Percentiles rank a stretch among this genome's conserved stretches.
These are phyloP conservation scores for Aspergillus ruber DNA, from an alignment of 2,329 filamentous ascomycete genomes.

Conservation along the genomic window DNA sequence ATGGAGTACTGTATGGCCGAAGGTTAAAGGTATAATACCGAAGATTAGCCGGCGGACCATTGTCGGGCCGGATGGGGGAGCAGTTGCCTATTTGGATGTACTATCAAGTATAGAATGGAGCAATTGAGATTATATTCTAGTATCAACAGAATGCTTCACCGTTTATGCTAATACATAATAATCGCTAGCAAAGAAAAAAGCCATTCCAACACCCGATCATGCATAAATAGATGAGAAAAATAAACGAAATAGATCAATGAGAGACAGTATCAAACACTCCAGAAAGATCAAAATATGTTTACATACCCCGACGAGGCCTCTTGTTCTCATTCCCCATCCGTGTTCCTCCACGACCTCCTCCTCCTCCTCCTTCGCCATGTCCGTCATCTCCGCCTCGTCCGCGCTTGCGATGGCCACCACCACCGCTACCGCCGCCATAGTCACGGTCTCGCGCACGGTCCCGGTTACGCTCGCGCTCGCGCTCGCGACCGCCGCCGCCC, in stretches of 20 bases:
- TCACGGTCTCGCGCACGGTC: constrained; percentile 30
- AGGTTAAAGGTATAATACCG: neutral
- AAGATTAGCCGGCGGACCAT: neutral
- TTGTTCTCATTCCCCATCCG: constrained; percentile 37
- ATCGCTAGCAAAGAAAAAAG: neutral
- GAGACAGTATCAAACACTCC: constrained; percentile 6
- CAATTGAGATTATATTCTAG: neutral
- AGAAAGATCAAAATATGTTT: constrained; percentile 5
- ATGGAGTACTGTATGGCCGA: neutral
- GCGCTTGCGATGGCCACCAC: constrained; percentile 30
- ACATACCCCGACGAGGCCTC: constrained; percentile 34
- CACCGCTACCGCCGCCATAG: constrained; percentile 22
- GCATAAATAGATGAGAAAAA: constrained; percentile 2
- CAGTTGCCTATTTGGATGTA: no score
- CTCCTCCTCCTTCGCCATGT: constrained; percentile 24
- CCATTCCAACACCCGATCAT: no score
- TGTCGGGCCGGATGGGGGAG: neutral
- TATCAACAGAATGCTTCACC: neutral
- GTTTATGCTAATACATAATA: neutral
- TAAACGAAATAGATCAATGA: constrained; percentile 3
- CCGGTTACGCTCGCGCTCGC: constrained; percentile 30
- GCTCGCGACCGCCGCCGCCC: constrained; percentile 28
- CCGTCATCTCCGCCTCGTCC: constrained; percentile 30
- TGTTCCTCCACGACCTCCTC: constrained; percentile 28
- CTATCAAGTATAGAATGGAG: neutral